Evolutionary conservation across 139 green algal genomes (phyloP).

Genomic region (Tetraselmis striata): DNA sequence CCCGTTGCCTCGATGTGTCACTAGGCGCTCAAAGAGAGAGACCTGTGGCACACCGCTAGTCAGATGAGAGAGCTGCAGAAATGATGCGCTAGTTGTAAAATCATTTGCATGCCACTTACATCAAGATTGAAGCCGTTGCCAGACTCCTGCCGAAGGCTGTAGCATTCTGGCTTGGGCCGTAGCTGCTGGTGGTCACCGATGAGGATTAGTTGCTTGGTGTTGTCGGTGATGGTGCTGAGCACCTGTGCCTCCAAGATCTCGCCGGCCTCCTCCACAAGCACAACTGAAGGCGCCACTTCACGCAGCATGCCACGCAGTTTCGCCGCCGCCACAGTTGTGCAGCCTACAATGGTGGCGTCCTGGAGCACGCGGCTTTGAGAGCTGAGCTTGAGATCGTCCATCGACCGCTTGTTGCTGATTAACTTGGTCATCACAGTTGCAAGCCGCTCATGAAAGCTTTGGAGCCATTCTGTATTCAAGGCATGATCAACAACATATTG

Average conservation of each 20-base stretch:
- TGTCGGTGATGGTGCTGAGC: constrained; percentile 42
- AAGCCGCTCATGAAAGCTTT: not conserved
- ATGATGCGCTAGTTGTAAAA: no score
- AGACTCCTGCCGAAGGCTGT: constrained; percentile 34
- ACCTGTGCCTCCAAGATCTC: constrained; percentile 74
- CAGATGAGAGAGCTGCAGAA: no score
- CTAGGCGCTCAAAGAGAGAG: constrained; percentile 76
- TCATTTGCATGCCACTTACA: no score
- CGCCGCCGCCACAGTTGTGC: not conserved
- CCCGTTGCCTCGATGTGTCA: constrained; percentile 11
- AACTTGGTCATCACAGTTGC: not conserved
- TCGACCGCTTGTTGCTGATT: not conserved
- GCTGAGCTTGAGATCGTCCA: not conserved
- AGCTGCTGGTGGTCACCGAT: constrained; percentile 72
- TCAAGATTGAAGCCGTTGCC: constrained; percentile 56
- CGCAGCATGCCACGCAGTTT: constrained; percentile 9
- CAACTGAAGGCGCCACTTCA: constrained; percentile 28
- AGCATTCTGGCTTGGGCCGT: constrained; percentile 64
- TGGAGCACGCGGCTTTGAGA: not conserved
- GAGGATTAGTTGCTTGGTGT: constrained; percentile 68
- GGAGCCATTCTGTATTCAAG: not conserved
- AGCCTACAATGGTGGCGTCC: not conserved
- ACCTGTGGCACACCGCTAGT: no score
- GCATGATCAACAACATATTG: no score
- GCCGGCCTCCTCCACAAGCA: constrained; percentile 73